A percentile compares a stretch with the other conserved stretches of the same genome.
Evolutionary conservation across 768 basidiomycete species (phyloP).

Genomic region (Mycena rebaudengoi): DNA sequence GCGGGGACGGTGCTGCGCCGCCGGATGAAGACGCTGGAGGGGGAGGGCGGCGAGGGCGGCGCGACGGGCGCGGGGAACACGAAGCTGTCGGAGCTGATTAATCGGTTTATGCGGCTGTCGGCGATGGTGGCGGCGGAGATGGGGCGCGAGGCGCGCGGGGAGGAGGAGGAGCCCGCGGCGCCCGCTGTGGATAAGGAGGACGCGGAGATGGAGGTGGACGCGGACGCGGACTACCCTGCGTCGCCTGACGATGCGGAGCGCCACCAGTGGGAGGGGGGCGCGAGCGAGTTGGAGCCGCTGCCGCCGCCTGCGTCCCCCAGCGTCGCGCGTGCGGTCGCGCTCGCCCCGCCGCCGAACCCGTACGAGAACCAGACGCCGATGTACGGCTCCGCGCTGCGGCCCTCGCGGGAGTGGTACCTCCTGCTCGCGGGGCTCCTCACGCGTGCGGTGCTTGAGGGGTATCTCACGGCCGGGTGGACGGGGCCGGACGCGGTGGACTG

Average conservation of each 20-base stretch:
- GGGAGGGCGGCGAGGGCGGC: constrained; percentile 31
- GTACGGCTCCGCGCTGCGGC: constrained; percentile 63
- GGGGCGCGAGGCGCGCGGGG: constrained; percentile 72
- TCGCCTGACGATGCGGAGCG: constrained; percentile 16
- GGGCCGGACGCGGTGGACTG: constrained; percentile 76
- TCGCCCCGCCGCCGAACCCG: constrained; percentile 11
- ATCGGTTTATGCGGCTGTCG: constrained; percentile 78
- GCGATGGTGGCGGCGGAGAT: constrained; percentile 83
- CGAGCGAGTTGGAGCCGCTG: constrained; percentile 24
- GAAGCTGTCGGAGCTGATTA: constrained; percentile 70
- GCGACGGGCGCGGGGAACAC: constrained; percentile 62
- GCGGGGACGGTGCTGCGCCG: constrained; percentile 69
- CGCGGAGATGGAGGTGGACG: constrained; percentile 26
- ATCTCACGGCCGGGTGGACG: constrained; percentile 82
- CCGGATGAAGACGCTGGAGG: constrained; percentile 35
- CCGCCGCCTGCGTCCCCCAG: constrained; percentile 27
- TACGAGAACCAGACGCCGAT: constrained; percentile 40
- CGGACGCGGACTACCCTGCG: constrained; percentile 22
- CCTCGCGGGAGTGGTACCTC: constrained; percentile 84
- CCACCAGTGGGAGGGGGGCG: constrained; percentile 23
- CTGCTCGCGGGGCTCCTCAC: constrained; percentile 80
- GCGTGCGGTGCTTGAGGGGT: constrained; percentile 87
- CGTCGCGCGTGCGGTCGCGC: neutral
- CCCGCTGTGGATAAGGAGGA: constrained; percentile 36
- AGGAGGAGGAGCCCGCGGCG: constrained; percentile 49